Base-by-base conservation (phyloP, 176 grass and related monocot species). In the Microstegium vimineum region DNA sequence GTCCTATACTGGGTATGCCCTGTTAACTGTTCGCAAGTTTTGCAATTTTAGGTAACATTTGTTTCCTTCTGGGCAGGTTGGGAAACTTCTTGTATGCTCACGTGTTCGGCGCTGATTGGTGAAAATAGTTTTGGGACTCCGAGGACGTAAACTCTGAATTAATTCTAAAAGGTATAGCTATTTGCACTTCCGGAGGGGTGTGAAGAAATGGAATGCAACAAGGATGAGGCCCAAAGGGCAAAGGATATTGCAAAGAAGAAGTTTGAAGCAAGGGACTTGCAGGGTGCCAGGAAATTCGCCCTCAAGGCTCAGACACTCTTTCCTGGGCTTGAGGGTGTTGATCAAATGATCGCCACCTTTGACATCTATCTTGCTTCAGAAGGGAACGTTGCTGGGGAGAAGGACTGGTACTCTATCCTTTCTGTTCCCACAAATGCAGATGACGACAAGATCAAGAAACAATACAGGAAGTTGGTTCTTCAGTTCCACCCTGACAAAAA, bases 141-240 rank as follows among this genome's bases (percentile, higher is more conserved):
- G 2, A 60, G 9, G 66, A 38, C 59, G 16, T 2, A 10, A 18
- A 64, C 42, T 81, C 34, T 56, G n/a, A 59, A 81, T 28, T 33
- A 38, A 27, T 14, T 38, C 30, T 13, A 23, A n/a, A 37, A 81
- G 66, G 76, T 8, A 32, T 13, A 0, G 25, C 16, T 81, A 27
- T 56, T 59, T 69, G 15, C 20, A 32, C 10, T 43, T 6, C 10
- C 15, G 12, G 8, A 65, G 57, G 49, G 0, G 45, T 16, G 40
- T 51, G 40, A 34, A 33, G n/a, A 64, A 57, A 87, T 87, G 79
- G 72, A 87, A 46, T 76, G 85, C 69, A 87, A 82, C 38, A 76
- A 67, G 47, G 79, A 87, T 23, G 79, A 87, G 85, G 79, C 79
- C 36, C 27, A 61, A 20, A 76, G 72, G 72, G 85, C 79, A 0